A percentile compares a stretch with the other conserved stretches of the same genome.
These are phyloP conservation scores for Allodekkera sacchari DNA, from an alignment of 805 yeast species.

Conservation along the genomic window DNA sequence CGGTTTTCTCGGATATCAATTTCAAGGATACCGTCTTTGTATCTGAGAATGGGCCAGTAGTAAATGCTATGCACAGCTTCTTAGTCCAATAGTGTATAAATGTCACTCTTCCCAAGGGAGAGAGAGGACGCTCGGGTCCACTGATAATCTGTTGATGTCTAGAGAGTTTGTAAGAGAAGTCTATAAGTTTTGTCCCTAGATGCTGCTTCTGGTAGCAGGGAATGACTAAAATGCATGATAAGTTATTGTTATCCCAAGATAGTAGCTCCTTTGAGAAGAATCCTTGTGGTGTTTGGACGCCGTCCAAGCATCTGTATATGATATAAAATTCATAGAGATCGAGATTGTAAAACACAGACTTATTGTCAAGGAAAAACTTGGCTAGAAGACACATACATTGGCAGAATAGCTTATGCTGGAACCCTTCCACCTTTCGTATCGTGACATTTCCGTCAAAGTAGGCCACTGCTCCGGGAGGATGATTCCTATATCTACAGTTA, in stretches of 20 bases:
- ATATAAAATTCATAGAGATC: conserved; percentile 77
- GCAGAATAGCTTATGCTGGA: conserved; percentile 55
- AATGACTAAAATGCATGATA: conserved; percentile 85
- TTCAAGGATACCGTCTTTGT: conserved; percentile 32
- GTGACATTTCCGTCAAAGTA: conserved; percentile 50
- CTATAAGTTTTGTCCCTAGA: conserved; percentile 72
- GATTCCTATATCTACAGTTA: conserved; percentile 31
- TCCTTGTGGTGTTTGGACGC: conserved; percentile 60
- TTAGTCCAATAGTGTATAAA: conserved; percentile 74
- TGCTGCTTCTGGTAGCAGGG: conserved; percentile 85
- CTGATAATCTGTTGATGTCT: conserved; percentile 54
- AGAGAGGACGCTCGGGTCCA: conserved; percentile 89
- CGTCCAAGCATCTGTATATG: conserved; percentile 43
- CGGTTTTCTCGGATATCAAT: conserved; percentile 47
- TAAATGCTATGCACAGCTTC: conserved; percentile 34
- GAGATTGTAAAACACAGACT: conserved; percentile 75
- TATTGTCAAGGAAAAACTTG: conserved; percentile 80
- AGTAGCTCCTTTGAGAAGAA: conserved; percentile 83
- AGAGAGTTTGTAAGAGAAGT: conserved; percentile 75
- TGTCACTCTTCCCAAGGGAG: conserved; percentile 69
- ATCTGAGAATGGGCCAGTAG: conserved; percentile 31
- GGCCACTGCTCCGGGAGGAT: conserved; percentile 58
- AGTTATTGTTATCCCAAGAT: conserved; percentile 72
- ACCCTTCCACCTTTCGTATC: conserved; percentile 64
- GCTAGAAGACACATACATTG: conserved; percentile 82